Evolutionary conservation across 495 filamentous ascomycete genomes (phyloP).

Genomic region (Penicillium desertorum): DNA sequence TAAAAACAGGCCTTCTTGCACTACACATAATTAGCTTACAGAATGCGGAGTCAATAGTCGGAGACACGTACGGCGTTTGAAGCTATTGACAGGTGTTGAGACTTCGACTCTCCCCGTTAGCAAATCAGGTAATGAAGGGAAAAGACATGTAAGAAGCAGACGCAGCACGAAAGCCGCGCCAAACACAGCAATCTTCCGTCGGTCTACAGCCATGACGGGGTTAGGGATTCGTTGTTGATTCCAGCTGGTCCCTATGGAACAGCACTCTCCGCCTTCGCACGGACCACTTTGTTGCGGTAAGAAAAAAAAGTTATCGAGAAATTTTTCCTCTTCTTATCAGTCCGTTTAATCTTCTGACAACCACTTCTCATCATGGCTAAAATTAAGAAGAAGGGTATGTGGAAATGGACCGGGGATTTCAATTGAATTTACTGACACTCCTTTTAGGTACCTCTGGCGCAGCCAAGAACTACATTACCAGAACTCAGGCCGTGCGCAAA

Average conservation of each 20-base stretch:
- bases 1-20: slow-evolving; percentile 94
- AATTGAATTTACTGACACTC: slow-evolving; percentile 23
- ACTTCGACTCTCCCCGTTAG: slow-evolving; percentile 92
- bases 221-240: slow-evolving; percentile 13
- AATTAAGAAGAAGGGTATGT: slow-evolving; percentile 88
- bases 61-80: slow-evolving; percentile 77
- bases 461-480: slow-evolving; percentile 97
- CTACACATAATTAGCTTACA: slow-evolving; percentile 42
- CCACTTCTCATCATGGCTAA: slow-evolving; percentile 59
- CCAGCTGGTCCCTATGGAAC: slow-evolving; percentile 31
- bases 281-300: slow-evolving; percentile 35
- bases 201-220: slow-evolving; percentile 61
- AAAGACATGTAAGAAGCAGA: slow-evolving; percentile 73
- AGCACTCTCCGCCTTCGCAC: slow-evolving; percentile 40
- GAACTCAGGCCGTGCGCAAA: slow-evolving; percentile 94
- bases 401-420: not conserved
- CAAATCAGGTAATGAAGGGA: slow-evolving; percentile 81
- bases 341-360: slow-evolving; percentile 17
- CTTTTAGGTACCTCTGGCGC: slow-evolving; percentile 74
- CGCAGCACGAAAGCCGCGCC: slow-evolving; percentile 73
- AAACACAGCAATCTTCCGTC: slow-evolving; percentile 74
- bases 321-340: slow-evolving; percentile 40
- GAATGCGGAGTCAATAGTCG: slow-evolving; percentile 2
- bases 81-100: slow-evolving; percentile 94
- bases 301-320: slow-evolving; percentile 45